Evolutionary conservation across 2,329 filamentous ascomycete genomes (phyloP).

Genomic region (Fusarium oxysporum): DNA sequence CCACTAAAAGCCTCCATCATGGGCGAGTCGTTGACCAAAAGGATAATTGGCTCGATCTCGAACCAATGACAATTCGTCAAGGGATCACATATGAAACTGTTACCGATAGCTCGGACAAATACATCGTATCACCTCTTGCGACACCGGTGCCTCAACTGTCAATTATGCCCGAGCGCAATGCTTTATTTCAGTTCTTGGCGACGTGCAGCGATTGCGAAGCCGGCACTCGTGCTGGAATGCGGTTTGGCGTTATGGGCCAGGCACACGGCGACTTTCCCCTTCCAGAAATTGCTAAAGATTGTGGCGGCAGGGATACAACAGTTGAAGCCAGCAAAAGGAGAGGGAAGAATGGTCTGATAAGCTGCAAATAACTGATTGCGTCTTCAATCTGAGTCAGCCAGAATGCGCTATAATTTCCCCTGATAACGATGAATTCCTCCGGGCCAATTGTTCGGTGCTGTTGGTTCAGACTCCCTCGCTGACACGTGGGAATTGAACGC

Average conservation of each 20-base stretch:
- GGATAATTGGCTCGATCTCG: neutral
- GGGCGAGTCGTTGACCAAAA: neutral
- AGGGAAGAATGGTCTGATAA: constrained; percentile 1
- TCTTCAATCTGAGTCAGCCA: constrained; percentile 7
- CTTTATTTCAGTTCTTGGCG: neutral
- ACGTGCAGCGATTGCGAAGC: constrained; percentile 8
- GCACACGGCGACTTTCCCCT: constrained; percentile 20
- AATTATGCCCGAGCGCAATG: neutral
- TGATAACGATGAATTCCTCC: neutral
- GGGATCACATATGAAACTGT: neutral
- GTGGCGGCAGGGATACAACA: constrained; percentile 23
- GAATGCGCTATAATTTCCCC: neutral
- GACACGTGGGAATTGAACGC: constrained; percentile 26
- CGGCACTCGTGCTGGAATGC: neutral
- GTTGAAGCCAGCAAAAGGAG: neutral
- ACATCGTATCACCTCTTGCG: constrained; percentile 9
- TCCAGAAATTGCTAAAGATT: constrained; percentile 11
- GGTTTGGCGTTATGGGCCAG: constrained; percentile 2
- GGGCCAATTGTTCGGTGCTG: neutral
- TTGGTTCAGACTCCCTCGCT: neutral
- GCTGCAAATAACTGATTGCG: neutral
- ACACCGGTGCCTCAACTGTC: neutral
- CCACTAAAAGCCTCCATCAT: neutral
- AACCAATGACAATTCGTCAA: neutral
- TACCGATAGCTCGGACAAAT: constrained; percentile 19